A percentile compares a stretch with the other conserved stretches of the same genome.
phyloP scores from a whole-genome alignment of 179 eudicot species.

The Carnegiea gigantea region DNA sequence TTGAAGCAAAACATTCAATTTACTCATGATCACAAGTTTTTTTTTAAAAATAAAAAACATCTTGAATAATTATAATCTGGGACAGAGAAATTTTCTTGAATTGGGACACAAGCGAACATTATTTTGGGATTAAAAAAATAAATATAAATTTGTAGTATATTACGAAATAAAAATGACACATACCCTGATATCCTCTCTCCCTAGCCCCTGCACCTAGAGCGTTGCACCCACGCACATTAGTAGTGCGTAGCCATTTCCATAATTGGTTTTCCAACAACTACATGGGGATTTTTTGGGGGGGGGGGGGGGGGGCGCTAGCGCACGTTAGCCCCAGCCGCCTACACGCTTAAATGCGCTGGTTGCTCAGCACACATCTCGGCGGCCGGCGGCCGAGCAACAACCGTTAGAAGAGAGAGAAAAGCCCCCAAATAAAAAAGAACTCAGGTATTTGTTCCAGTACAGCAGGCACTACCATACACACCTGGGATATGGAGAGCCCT shows the following conservation, averaged over 20 bases:
- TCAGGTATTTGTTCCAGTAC: neutral
- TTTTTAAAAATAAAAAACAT: no score
- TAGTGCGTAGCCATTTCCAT: conserved; percentile 19
- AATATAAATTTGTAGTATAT: no score
- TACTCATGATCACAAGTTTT: no score
- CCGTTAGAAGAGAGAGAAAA: neutral
- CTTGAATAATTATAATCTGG: no score
- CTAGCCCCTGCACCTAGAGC: conserved; percentile 3
- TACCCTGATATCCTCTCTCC: neutral
- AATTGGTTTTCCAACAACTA: conserved; percentile 32
- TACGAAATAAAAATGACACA: neutral
- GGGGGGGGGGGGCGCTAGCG: conserved; percentile 7
- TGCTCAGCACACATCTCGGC: neutral
- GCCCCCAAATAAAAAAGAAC: neutral
- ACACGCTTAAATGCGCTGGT: conserved; percentile 17
- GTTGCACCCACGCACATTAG: conserved; percentile 21
- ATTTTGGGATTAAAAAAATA: neutral
- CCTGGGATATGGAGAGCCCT: conserved; percentile 57
- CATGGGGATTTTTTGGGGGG: no score
- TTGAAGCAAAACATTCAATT: no score
- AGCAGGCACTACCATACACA: conserved; percentile 20
- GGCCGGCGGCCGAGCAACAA: neutral
- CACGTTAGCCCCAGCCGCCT: conserved; percentile 27
- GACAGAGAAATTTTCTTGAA: no score
- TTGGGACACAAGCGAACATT: neutral